Percentiles rank a stretch among this genome's conserved stretches.
These are phyloP conservation scores for Telfairia occidentalis DNA, from an alignment of 331 rosid species.

Conservation along the genomic window DNA sequence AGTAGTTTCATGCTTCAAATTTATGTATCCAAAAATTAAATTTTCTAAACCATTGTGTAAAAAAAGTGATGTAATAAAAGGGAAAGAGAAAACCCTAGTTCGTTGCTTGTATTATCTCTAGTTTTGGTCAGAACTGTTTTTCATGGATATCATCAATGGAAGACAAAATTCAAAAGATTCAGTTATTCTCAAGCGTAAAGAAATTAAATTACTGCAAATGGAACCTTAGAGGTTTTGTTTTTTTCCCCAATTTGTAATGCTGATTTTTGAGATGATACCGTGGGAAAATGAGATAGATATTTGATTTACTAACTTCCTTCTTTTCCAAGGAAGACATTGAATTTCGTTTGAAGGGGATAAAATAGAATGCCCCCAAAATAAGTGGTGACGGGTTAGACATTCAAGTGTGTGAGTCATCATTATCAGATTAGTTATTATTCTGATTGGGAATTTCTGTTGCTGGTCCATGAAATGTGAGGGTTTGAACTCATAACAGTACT, in stretches of 20 bases:
- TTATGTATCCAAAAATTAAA: not conserved
- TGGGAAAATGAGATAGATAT: not conserved
- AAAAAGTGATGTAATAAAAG: not conserved
- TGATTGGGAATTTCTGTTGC: not conserved
- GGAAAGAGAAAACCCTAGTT: not conserved
- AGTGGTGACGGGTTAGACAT: not conserved
- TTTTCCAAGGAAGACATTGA: not conserved
- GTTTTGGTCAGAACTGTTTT: not conserved
- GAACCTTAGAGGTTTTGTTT: not conserved
- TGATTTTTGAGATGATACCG: not conserved
- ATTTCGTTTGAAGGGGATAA: not conserved
- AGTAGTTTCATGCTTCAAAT: not conserved
- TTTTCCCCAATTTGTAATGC: not conserved
- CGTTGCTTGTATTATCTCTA: not conserved
- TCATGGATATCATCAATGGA: not conserved
- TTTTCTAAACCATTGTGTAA: not conserved
- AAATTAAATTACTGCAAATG: not conserved
- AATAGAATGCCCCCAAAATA: not conserved
- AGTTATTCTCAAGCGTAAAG: not conserved
- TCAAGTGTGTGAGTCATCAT: not conserved
- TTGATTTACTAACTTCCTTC: not conserved
- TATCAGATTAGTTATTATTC: not conserved
- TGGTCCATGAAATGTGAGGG: not conserved
- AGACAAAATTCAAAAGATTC: not conserved
- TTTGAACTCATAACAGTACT: not conserved